Percentiles rank a stretch among this genome's conserved stretches.
Conservation (phyloP, 75 land plant species). For the Pinus tabuliformis region DNA sequence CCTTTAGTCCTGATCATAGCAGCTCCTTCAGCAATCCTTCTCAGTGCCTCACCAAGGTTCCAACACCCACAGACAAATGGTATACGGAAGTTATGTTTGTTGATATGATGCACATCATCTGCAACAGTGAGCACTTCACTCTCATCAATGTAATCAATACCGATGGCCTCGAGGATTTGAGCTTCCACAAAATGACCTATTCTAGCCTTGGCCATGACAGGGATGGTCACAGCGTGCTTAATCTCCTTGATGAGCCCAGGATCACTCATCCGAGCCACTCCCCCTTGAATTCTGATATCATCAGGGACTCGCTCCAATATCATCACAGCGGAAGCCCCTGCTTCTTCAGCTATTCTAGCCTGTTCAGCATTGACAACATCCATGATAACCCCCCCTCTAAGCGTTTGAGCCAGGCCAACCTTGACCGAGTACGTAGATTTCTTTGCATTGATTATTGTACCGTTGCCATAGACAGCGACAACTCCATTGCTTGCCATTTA, state of each 20-base stretch:
- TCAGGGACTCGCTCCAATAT: slow-evolving; percentile 31
- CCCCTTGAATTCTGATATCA: slow-evolving; percentile 32
- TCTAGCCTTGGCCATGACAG: slow-evolving; percentile 43
- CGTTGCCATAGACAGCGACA: slow-evolving; percentile 24
- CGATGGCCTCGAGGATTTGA: slow-evolving; percentile 37
- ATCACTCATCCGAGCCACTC: slow-evolving; percentile 46
- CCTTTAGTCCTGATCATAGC: slow-evolving; percentile 86
- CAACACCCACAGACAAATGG: slow-evolving; percentile 15
- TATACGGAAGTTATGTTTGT: slow-evolving; percentile 35
- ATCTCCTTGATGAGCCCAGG: slow-evolving; percentile 36
- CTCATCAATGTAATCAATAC: slow-evolving; percentile 39
- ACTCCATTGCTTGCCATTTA: slow-evolving; percentile 11
- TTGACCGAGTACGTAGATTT: slow-evolving; percentile 30
- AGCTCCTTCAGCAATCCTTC: slow-evolving; percentile 39
- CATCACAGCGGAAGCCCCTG: slow-evolving; percentile 38
- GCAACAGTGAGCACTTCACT: slow-evolving; percentile 40
- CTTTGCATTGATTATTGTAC: slow-evolving; percentile 12
- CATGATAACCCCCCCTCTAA: slow-evolving; percentile 39
- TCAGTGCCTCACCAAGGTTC: slow-evolving; percentile 29
- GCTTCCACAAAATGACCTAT: slow-evolving; percentile 46
- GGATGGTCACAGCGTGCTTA: slow-evolving; percentile 37
- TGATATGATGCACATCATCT: slow-evolving; percentile 31
- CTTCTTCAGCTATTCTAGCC: slow-evolving; percentile 36
- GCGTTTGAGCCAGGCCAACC: slow-evolving; percentile 38
- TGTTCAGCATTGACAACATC: slow-evolving; percentile 36